A percentile compares a stretch with the other conserved stretches of the same genome.
Evolutionary conservation across 1,139 yeast genomes (phyloP).

Genomic region (Saccharomycopsis phalli): DNA sequence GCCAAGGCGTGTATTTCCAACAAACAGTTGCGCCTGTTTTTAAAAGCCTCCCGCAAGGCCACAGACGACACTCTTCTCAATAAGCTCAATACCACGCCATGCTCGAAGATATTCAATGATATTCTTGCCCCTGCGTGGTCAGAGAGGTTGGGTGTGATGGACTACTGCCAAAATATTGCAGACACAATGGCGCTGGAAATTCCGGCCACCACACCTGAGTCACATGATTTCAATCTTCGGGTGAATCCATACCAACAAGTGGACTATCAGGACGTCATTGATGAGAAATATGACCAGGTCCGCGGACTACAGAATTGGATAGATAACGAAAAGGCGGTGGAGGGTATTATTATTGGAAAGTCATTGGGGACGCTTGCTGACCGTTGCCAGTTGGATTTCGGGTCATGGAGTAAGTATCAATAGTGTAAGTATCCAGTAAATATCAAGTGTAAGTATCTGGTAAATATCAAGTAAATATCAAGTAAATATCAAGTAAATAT

Average conservation of each 20-base stretch:
- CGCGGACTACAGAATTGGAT: slow-evolving; percentile 14
- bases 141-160: slow-evolving; percentile 6
- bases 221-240: slow-evolving; percentile 9
- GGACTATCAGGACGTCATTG: slow-evolving; percentile 11
- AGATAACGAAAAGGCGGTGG: slow-evolving; percentile 11
- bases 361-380: not conserved
- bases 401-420: no score
- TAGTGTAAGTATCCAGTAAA: no score
- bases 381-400: no score
- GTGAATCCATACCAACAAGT: slow-evolving; percentile 17
- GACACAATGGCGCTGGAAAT: slow-evolving; percentile 1
- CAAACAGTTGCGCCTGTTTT: slow-evolving; percentile 7
- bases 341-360: not conserved
- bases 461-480: no score
- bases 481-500: no score
- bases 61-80: slow-evolving; percentile 13
- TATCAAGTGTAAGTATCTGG: no score
- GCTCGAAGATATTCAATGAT: slow-evolving; percentile 1
- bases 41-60: slow-evolving; percentile 11
- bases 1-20: slow-evolving; percentile 34
- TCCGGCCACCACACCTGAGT: not conserved
- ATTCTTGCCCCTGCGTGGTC: slow-evolving; percentile 13
- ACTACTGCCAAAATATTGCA: slow-evolving; percentile 8
- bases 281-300: slow-evolving; percentile 5
- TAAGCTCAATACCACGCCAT: slow-evolving; percentile 5